Conservation (phyloP, 371 early-diverging fungal genomes). For the Mucor racemosus region DNA sequence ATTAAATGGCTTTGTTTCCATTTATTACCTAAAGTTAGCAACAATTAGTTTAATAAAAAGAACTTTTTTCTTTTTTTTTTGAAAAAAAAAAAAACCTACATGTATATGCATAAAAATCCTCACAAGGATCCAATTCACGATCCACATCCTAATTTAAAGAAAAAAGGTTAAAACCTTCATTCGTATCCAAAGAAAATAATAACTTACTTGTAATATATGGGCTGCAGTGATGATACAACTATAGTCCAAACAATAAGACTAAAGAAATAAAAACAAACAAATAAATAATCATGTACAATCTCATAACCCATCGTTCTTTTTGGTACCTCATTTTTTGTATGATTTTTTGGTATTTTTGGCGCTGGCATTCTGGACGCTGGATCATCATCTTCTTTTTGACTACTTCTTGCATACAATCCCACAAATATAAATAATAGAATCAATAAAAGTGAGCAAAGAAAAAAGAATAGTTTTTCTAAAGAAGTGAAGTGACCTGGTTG, state of each 20-base stretch:
- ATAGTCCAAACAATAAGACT: constrained; percentile 46
- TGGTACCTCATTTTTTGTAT: constrained; percentile 19
- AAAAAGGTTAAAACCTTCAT: not conserved
- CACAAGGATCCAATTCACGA: constrained; percentile 52
- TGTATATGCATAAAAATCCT: constrained; percentile 51
- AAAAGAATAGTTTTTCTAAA: constrained; percentile 54
- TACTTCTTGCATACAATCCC: constrained; percentile 50
- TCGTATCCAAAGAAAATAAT: not conserved
- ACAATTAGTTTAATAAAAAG: not conserved
- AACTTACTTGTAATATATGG: constrained; percentile 40
- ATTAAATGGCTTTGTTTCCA: constrained; percentile 40
- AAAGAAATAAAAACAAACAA: not conserved
- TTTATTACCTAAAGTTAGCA: constrained; percentile 25
- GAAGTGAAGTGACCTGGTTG: constrained; percentile 55
- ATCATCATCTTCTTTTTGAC: constrained; percentile 23
- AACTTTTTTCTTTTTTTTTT: no score
- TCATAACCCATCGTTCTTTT: not conserved
- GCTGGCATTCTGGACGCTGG: constrained; percentile 25
- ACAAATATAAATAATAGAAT: constrained; percentile 49
- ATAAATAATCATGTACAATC: constrained; percentile 1
- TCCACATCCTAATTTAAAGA: constrained; percentile 40
- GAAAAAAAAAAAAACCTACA: constrained; percentile 22
- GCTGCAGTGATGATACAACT: constrained; percentile 58
- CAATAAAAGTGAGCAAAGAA: constrained; percentile 41
- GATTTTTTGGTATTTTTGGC: constrained; percentile 25